Conservation (phyloP, 2,329 filamentous ascomycete species). For the Ampelomyces quisqualis region DNA sequence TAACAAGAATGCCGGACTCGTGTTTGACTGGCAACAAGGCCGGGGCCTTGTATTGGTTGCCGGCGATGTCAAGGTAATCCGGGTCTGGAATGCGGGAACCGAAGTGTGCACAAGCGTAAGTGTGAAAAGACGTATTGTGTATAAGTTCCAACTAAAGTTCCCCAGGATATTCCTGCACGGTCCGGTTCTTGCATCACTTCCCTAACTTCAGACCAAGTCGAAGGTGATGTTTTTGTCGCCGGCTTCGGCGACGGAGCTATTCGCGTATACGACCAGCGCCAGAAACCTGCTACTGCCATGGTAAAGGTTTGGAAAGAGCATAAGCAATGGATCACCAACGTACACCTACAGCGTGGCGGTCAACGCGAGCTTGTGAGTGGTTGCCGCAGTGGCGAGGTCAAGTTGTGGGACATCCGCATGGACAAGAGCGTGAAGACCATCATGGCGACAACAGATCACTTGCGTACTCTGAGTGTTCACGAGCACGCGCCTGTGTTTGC, state of each 20-base stretch:
- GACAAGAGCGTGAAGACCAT: slow-evolving; percentile 73
- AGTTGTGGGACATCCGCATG: slow-evolving; percentile 93
- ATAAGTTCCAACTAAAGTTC: too few species aligned
- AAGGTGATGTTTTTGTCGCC: slow-evolving; percentile 91
- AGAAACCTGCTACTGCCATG: slow-evolving; percentile 85
- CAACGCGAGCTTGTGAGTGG: slow-evolving; percentile 88
- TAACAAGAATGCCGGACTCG: slow-evolving; percentile 90
- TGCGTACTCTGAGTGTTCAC: slow-evolving; percentile 86
- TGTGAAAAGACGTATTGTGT: too few species aligned
- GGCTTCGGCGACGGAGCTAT: slow-evolving; percentile 96
- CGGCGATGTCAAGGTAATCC: slow-evolving; percentile 91
- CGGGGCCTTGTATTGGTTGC: slow-evolving; percentile 92
- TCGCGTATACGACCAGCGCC: slow-evolving; percentile 86
- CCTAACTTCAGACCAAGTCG: slow-evolving; percentile 95
- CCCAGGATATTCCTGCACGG: slow-evolving; percentile 82
- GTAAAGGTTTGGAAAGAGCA: slow-evolving; percentile 97
- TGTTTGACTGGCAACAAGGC: slow-evolving; percentile 99
- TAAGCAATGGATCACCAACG: slow-evolving; percentile 90
- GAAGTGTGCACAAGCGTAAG: slow-evolving; percentile 79
- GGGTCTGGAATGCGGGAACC: slow-evolving; percentile 92
- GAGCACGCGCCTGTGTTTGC: slow-evolving; percentile 97
- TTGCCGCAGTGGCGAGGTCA: slow-evolving; percentile 88
- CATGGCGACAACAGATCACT: slow-evolving; percentile 71
- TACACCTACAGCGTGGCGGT: slow-evolving; percentile 94
- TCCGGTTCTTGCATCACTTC: slow-evolving; percentile 96